phyloP scores from a whole-genome alignment of 805 yeast species.

The Lipomyces sp. region DNA sequence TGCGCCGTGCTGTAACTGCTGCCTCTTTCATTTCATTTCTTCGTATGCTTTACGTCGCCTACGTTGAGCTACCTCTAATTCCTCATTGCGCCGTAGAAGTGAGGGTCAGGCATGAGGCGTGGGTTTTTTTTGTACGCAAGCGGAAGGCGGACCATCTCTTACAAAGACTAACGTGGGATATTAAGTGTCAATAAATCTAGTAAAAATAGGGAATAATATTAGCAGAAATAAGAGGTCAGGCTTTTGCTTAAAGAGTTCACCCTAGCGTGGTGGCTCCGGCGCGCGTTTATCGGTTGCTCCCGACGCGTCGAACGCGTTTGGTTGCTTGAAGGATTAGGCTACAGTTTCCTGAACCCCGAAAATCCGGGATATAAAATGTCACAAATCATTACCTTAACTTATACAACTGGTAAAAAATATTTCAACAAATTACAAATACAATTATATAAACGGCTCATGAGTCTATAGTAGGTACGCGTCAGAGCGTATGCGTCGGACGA shows the following conservation, averaged over 20 bases:
- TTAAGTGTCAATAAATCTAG: slow-evolving; percentile 3
- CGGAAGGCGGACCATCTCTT: slow-evolving; percentile 1
- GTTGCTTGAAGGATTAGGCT: not conserved
- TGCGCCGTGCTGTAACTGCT: too few relatives aligned
- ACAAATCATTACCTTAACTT: too few relatives aligned
- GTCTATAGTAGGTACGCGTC: too few relatives aligned
- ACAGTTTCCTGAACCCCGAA: too few relatives aligned
- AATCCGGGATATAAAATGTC: too few relatives aligned
- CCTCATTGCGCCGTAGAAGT: not conserved
- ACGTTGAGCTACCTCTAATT: not conserved
- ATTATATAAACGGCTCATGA: too few relatives aligned
- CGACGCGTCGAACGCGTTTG: slow-evolving; percentile 7
- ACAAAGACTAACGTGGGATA: not conserved
- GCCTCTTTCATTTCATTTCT: too few relatives aligned
- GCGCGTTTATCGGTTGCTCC: slow-evolving; percentile 1
- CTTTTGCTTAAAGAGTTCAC: not conserved
- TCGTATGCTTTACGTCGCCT: too few relatives aligned
- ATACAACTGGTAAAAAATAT: too few relatives aligned
- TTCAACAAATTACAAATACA: too few relatives aligned
- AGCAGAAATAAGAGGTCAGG: not conserved
- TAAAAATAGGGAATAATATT: not conserved
- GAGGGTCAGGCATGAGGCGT: slow-evolving; percentile 6
- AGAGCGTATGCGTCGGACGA: too few relatives aligned
- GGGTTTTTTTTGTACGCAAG: slow-evolving; percentile 1
- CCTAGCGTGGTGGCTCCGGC: slow-evolving; percentile 3